Evolutionary conservation across 192 early-diverging fungal species (phyloP), one percentile per base, ranked within the genome.

Genomic region (Martensiomyces pterosporus): DNA sequence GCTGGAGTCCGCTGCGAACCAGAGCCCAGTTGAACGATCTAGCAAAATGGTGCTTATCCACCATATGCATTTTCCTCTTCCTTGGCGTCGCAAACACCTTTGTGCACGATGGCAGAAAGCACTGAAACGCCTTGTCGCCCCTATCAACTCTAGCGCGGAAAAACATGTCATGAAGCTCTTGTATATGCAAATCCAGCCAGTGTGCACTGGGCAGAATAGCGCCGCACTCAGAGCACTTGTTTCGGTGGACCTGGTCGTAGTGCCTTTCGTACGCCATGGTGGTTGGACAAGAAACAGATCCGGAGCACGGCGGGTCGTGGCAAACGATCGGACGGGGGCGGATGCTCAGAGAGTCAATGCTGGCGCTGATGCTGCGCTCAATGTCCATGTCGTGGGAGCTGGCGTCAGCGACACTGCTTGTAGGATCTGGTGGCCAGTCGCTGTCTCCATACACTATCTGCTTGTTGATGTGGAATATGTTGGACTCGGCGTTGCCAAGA

Each of bases 101-200:
- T 15, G 49, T 12, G 13, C 69, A 73, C 0, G 51, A 18, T 3
- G 36, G 45, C 42, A 65, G 32, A 34, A 73, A 65, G 51, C 69
- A 73, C 21, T 32, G 39, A 35, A 57, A 73, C 0, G 34, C 32
- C 26, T 48, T 50, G 27, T 73, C 69, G 9, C 49, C 53, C n/a
- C 58, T 49, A 14, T 53, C 52, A 13, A 57, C 44, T 13, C 55
- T 27, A 14, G 47, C 63, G 33, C 25, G 34, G 41, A 73, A 73
- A 9, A 65, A 65, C 12, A 55, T 57, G n/a, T 73, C 69, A 43
- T 73, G 69, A 24, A 16, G 36, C 36, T 73, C 69, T 24, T 64
- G 57, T 15, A 73, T 56, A 22, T 73, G 69, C 51, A 73, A 57
- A 41, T 65, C 69, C 48, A 73, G 53, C 69, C 69, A 73, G 35